Percentiles rank a stretch among this genome's conserved stretches.
phyloP scores from a whole-genome alignment of 768 basidiomycete species.

The Mycena maculata region DNA sequence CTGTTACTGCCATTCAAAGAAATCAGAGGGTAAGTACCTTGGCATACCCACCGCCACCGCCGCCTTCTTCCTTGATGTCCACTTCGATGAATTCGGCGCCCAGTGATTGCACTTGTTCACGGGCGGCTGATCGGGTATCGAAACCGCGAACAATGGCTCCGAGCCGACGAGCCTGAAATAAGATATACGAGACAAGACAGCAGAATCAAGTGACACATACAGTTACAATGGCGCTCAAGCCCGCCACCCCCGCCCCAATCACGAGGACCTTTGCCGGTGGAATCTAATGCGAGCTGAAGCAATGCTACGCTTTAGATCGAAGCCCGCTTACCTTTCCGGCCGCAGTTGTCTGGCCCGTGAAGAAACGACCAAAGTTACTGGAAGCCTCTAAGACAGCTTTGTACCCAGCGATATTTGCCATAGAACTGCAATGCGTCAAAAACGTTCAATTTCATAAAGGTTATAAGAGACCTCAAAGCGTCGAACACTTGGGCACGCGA shows the following conservation, averaged over 20 bases:
- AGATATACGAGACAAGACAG: slow-evolving; percentile 1
- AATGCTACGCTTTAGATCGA: background rate
- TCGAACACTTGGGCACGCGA: slow-evolving; percentile 93
- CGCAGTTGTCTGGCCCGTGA: slow-evolving; percentile 92
- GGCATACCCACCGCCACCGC: slow-evolving; percentile 86
- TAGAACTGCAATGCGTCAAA: slow-evolving; percentile 66
- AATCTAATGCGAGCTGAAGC: slow-evolving; percentile 60
- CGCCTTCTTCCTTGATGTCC: slow-evolving; percentile 81
- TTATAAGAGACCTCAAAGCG: slow-evolving; percentile 73
- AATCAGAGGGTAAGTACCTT: slow-evolving; percentile 56
- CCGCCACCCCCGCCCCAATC: slow-evolving; percentile 91
- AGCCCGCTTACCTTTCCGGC: slow-evolving; percentile 72
- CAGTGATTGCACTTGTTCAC: slow-evolving; percentile 90
- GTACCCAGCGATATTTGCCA: slow-evolving; percentile 96
- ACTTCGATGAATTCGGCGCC: slow-evolving; percentile 94
- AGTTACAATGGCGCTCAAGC: slow-evolving; percentile 88
- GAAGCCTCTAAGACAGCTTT: slow-evolving; percentile 93
- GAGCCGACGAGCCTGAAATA: slow-evolving; percentile 74
- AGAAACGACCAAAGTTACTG: slow-evolving; percentile 88
- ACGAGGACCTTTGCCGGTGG: slow-evolving; percentile 89
- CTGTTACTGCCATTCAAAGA: background rate
- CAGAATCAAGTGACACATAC: slow-evolving; percentile 48
- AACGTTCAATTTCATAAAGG: background rate
- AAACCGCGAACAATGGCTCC: slow-evolving; percentile 92
- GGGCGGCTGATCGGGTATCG: slow-evolving; percentile 85